These are phyloP conservation scores for Helenozyma baotianmanensis DNA, from an alignment of 805 yeast species.

Conservation along the genomic window DNA sequence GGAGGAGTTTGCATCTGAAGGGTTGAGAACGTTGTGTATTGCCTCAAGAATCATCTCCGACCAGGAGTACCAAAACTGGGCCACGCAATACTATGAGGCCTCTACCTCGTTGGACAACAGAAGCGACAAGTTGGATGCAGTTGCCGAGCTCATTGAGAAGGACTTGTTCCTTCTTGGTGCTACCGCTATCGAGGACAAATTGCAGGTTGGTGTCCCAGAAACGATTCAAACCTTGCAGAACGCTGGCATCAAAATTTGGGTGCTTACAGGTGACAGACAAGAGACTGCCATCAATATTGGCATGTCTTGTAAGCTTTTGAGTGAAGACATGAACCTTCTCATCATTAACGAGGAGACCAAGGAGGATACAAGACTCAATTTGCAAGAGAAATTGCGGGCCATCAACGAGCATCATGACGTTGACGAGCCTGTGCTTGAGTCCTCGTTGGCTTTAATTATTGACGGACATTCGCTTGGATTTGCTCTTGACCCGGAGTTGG, in stretches of 20 bases:
- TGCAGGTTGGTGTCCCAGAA: slow-evolving; percentile 98
- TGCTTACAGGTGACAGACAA: slow-evolving; percentile 95
- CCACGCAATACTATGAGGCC: slow-evolving; percentile 63
- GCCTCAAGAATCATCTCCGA: slow-evolving; percentile 80
- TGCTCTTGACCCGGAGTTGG: slow-evolving; percentile 80
- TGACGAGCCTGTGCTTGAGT: slow-evolving; percentile 53
- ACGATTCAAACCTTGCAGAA: slow-evolving; percentile 91
- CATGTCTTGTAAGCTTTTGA: slow-evolving; percentile 89
- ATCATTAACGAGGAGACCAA: slow-evolving; percentile 82
- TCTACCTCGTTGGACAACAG: slow-evolving; percentile 77
- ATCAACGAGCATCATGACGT: slow-evolving; percentile 59
- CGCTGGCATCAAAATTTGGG: slow-evolving; percentile 98
- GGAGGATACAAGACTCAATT: slow-evolving; percentile 70
- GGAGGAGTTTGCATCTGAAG: slow-evolving; percentile 96
- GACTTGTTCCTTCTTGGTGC: slow-evolving; percentile 85
- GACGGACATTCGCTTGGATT: slow-evolving; percentile 89
- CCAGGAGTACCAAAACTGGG: slow-evolving; percentile 74
- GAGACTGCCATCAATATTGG: slow-evolving; percentile 99
- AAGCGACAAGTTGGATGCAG: slow-evolving; percentile 71
- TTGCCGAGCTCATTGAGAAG: slow-evolving; percentile 83
- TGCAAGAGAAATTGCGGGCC: slow-evolving; percentile 71
- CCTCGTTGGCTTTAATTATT: slow-evolving; percentile 82
- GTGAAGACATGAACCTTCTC: slow-evolving; percentile 93
- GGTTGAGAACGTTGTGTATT: slow-evolving; percentile 89
- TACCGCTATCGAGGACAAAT: slow-evolving; percentile 95